A percentile compares a stretch with the other conserved stretches of the same genome.
Conservation (phyloP, 257 asterid genomes). For the Buddleja alternifolia region DNA sequence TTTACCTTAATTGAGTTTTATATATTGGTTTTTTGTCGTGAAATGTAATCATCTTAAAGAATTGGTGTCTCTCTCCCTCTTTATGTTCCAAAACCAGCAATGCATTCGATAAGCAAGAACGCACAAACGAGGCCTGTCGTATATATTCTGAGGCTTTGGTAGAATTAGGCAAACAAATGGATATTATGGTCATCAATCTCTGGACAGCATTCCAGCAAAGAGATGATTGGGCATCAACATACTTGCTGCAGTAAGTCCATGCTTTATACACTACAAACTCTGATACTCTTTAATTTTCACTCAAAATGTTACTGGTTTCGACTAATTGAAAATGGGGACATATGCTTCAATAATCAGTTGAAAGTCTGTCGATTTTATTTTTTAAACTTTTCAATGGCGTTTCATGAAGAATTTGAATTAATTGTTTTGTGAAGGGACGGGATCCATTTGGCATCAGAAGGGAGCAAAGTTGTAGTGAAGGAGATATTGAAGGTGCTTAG, state of each 20-base stretch:
- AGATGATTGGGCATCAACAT: constrained; percentile 58
- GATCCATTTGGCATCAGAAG: constrained; percentile 51
- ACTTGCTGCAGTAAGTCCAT: constrained; percentile 51
- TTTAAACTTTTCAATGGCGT: too few species aligned
- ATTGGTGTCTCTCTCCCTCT: background rate
- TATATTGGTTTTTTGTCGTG: background rate
- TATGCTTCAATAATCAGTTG: too few species aligned
- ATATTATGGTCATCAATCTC: constrained; percentile 57
- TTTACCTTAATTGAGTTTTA: background rate
- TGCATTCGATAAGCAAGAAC: constrained; percentile 36
- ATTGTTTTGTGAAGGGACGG: constrained; percentile 42
- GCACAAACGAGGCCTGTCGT: constrained; percentile 55
- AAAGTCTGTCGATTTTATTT: too few species aligned
- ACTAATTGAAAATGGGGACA: background rate
- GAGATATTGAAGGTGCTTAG: constrained; percentile 51
- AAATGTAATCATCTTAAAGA: background rate
- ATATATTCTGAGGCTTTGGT: constrained; percentile 63
- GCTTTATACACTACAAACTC: background rate
- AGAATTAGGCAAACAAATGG: constrained; percentile 52
- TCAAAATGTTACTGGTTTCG: background rate
- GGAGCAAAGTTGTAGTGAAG: constrained; percentile 47
- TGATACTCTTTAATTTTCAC: background rate
- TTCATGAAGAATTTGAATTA: too few species aligned
- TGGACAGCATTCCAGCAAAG: constrained; percentile 63
- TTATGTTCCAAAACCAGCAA: constrained; percentile 29